Percentiles rank a stretch among this genome's conserved stretches.
phyloP scores from a whole-genome alignment of 208 protist species.

The Acanthamoeba quina region DNA sequence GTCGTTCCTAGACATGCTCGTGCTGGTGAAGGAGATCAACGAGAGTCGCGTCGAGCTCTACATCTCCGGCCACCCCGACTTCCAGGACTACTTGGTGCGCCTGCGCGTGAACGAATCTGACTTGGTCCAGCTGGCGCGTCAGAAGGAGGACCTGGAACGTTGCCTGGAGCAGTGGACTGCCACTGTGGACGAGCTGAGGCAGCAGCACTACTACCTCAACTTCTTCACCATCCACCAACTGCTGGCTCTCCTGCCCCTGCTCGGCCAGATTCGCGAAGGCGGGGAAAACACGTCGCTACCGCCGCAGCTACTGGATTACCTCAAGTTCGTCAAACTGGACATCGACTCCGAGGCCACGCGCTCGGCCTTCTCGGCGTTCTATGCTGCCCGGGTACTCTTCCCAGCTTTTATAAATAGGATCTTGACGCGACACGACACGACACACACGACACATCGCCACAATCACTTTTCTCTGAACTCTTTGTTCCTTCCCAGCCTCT shows the following conservation, averaged over 20 bases:
- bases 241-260: constrained; percentile 23
- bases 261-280: background rate
- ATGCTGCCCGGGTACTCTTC: background rate
- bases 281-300: background rate
- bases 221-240: constrained; percentile 73
- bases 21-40: constrained; percentile 65
- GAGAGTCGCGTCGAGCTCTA: background rate
- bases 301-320: background rate
- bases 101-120: background rate
- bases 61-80: constrained; percentile 40
- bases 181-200: background rate
- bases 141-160: background rate
- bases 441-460: too few relatives aligned
- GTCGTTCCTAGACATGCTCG: background rate
- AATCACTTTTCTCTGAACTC: too few relatives aligned
- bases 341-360: background rate
- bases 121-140: background rate
- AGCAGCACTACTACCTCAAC: constrained; percentile 63
- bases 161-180: background rate
- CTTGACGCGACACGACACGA: too few relatives aligned
- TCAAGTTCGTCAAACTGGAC: constrained; percentile 46
- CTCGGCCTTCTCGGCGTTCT: background rate
- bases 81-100: constrained; percentile 35
- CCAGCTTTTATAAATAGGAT: too few relatives aligned
- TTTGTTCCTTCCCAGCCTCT: background rate